Base-by-base conservation (phyloP, 106 monocot genomes). In the Chionographis japonica region DNA sequence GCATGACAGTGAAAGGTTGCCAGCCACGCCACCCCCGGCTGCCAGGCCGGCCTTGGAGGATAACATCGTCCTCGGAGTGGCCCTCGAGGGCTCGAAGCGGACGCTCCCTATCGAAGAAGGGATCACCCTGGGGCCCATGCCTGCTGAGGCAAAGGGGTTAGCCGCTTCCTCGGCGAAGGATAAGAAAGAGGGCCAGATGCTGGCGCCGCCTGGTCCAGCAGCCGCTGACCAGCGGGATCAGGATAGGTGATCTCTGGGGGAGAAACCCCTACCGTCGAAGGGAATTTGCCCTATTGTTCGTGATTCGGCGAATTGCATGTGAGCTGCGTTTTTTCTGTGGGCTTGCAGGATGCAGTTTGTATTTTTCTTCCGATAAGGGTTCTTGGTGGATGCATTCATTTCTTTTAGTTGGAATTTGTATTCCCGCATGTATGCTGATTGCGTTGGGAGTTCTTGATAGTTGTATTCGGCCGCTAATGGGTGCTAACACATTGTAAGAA, bases 1-100 rank as follows among this genome's bases (percentile, higher is more conserved):
- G 41, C 66, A 54, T 43, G 78, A 76, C 52, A 65, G 70, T 12
- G 88, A 76, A 56, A 62, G 20, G 40, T 20, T 52, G 18, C 16
- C 67, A 52, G 43, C 65, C 8, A 17, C 52, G 36, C 78, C 71
- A 2, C 20, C 70, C 4, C 39, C 60, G 42, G 16, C 12, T 52
- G 38, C 61, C 12, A 75, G 74, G 54, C 46, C 85, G 0, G 66
- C 63, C 4, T 86, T 86, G 60, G 80, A 80, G 64, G 85, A 83
- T 51, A 90, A 90, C 50, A 80, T 90, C 50, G 90, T 90, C 0
- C 80, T 90, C 10, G 83, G 77, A 17, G 75, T 90, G 6, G 90
- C 90, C 39, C 77, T 90, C 0, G 83, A 86, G 40, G 90, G 90
- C 0, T 80, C 86, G 7, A 90, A 90, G 67, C 69, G 80, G 69